phyloP scores from a whole-genome alignment of 2,329 filamentous ascomycete species.

The Emmonsia crescens region DNA sequence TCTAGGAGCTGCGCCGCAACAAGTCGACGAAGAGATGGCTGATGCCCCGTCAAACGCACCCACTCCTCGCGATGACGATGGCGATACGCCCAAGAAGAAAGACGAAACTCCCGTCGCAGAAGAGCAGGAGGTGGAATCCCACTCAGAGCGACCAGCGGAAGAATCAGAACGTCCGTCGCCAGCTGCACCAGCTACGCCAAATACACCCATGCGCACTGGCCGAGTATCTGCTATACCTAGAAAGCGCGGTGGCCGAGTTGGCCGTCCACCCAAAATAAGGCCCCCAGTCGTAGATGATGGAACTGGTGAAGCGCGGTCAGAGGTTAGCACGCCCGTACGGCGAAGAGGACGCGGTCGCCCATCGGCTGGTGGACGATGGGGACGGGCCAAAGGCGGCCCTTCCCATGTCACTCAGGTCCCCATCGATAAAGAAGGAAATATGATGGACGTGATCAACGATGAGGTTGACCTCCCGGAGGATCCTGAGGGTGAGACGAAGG shows the following conservation, averaged over 20 bases:
- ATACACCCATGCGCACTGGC: slow-evolving; percentile 43
- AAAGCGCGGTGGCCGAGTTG: slow-evolving; percentile 54
- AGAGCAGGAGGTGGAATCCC: slow-evolving; percentile 18
- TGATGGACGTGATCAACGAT: slow-evolving; percentile 81
- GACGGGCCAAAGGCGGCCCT: slow-evolving; percentile 59
- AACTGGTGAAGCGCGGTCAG: slow-evolving; percentile 32
- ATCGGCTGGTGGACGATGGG: slow-evolving; percentile 54
- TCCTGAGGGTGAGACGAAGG: slow-evolving; percentile 79
- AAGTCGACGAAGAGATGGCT: slow-evolving; percentile 35
- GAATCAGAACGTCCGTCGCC: slow-evolving; percentile 30
- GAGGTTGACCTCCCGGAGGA: slow-evolving; percentile 85
- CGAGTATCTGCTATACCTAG: slow-evolving; percentile 50
- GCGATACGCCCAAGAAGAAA: slow-evolving; percentile 14
- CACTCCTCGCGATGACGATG: slow-evolving; percentile 25
- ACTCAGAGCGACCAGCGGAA: slow-evolving; percentile 26
- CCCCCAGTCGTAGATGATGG: slow-evolving; percentile 50
- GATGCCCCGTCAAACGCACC: slow-evolving; percentile 25
- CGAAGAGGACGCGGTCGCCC: slow-evolving; percentile 52
- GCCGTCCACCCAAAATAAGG: slow-evolving; percentile 73
- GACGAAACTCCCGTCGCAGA: slow-evolving; percentile 6
- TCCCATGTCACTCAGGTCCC: slow-evolving; percentile 72
- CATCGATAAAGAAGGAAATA: slow-evolving; percentile 87
- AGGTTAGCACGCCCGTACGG: slow-evolving; percentile 42
- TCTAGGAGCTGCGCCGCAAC: slow-evolving; percentile 33
- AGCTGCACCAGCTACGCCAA: slow-evolving; percentile 31